Percentiles rank a stretch among this genome's conserved stretches.
These are phyloP conservation scores for Gossypium bickii DNA, from an alignment of 345 rosid genomes.

Conservation along the genomic window DNA sequence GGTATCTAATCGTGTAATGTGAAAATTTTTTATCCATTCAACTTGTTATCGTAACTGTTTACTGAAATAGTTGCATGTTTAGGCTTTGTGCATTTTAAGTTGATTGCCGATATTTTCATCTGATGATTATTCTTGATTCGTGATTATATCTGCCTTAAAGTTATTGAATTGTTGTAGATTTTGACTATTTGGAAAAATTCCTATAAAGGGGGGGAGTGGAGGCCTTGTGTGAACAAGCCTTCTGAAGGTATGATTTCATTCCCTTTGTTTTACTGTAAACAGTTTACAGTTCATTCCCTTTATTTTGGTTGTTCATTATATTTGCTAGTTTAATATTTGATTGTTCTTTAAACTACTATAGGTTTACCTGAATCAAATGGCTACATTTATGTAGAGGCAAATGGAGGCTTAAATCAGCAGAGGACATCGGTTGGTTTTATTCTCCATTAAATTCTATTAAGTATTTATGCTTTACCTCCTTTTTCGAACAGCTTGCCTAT, in stretches of 20 bases:
- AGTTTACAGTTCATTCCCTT: neutral
- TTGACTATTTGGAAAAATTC: conserved; percentile 88
- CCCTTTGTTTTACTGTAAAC: neutral
- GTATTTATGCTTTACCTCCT: conserved; percentile 1
- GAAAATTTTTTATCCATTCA: neutral
- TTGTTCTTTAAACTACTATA: conserved; percentile 26
- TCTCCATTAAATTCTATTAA: conserved; percentile 20
- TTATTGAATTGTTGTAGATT: conserved; percentile 39
- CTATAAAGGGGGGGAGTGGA: conserved; percentile 76
- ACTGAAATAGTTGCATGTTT: neutral
- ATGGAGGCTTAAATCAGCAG: conserved; percentile 98
- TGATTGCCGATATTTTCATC: neutral
- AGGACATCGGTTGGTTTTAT: conserved; percentile 87
- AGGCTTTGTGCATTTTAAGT: neutral
- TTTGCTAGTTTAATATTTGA: neutral
- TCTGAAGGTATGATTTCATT: conserved; percentile 54
- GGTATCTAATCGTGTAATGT: neutral
- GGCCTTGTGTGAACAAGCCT: conserved; percentile 62
- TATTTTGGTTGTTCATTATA: neutral
- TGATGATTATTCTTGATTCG: neutral
- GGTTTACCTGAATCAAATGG: conserved; percentile 93
- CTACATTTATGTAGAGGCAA: conserved; percentile 91
- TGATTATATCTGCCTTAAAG: neutral
- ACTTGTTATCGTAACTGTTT: neutral
- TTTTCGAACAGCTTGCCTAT: conserved; percentile 12